Evolutionary conservation across 768 basidiomycete species (phyloP), one percentile per base, ranked within the genome.

Genomic region (Hygrophorus pudorinus): DNA sequence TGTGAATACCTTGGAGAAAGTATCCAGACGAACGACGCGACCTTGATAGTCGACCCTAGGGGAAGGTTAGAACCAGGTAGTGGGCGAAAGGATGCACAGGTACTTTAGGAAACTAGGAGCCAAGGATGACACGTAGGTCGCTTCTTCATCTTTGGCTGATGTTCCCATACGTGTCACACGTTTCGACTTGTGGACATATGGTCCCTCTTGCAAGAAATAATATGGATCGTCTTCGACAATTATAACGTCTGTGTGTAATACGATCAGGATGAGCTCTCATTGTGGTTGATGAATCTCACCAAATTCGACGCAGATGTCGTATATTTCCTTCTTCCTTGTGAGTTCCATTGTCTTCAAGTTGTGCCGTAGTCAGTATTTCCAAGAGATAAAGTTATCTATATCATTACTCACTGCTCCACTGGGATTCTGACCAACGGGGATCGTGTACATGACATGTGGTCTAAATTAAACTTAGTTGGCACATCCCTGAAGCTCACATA

Each of bases 191-290:
- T 67, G 71, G 5, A 67, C 54, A 57, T 82, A 86, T 1, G 61
- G 49, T 0, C 72, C 75, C 48, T 77, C 62, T 56, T 86, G 84
- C 17, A 87, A 65, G 64, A 85, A 84, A 60, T 75, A 71, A 59
- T 88, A 87, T 3, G 87, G 86, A 60, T 88, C 86, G 52, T 90
- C 86, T 65, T 89, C 85, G 43, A 83, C 77, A 47, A 86, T 86
- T 51, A 87, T 78, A 17, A 87, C 59, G 51, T 88, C 78, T 82
- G 30, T 5, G 33, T 18, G 9, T 5, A 24, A 10, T 13, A 39
- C 12, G 46, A 40, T 29, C 45, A 28, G 24, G 11, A 12, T 2
- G 40, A 17, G 17, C 17, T 32, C 27, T 35, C 34, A 33, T 20
- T 8, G 17, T 14, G 13, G 13, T 41, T 12, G 12, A 12, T 41